Conservation (phyloP, 2,329 filamentous ascomycete genomes). For the Colletotrichum acutatum region DNA sequence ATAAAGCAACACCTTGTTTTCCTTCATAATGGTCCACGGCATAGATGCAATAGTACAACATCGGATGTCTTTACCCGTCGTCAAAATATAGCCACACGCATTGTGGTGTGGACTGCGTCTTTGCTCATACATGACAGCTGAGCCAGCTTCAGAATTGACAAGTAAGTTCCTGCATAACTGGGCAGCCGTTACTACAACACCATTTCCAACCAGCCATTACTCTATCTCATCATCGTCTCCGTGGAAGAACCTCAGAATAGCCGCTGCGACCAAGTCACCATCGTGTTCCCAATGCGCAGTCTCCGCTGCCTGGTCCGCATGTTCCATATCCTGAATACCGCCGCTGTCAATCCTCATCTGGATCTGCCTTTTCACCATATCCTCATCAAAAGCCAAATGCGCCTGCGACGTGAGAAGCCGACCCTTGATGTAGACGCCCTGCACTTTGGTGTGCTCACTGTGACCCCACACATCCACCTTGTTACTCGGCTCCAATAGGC, state of each 20-base stretch:
- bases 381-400: conserved; percentile 79
- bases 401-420: conserved; percentile 80
- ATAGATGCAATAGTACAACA: too few species aligned
- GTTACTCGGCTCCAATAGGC: conserved; percentile 50
- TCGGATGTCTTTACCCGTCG: too few species aligned
- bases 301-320: conserved; percentile 70
- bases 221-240: conserved; percentile 57
- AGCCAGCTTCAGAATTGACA: too few species aligned
- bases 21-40: too few species aligned
- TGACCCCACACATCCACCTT: conserved; percentile 68
- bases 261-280: conserved; percentile 72
- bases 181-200: too few species aligned
- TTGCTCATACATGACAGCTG: too few species aligned
- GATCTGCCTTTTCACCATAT: conserved; percentile 75
- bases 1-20: too few species aligned
- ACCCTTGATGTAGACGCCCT: conserved; percentile 77
- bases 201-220: conserved; percentile 8
- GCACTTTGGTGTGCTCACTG: conserved; percentile 73
- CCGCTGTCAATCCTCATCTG: conserved; percentile 66
- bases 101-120: too few species aligned
- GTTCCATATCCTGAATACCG: conserved; percentile 71
- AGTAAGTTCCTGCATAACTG: too few species aligned
- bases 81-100: too few species aligned
- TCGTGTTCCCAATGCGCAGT: conserved; percentile 75
- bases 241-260: conserved; percentile 71